A percentile compares a stretch with the other conserved stretches of the same genome.
Evolutionary conservation across 2,329 filamentous ascomycete genomes (phyloP).

Genomic region (Fusarium sp.): DNA sequence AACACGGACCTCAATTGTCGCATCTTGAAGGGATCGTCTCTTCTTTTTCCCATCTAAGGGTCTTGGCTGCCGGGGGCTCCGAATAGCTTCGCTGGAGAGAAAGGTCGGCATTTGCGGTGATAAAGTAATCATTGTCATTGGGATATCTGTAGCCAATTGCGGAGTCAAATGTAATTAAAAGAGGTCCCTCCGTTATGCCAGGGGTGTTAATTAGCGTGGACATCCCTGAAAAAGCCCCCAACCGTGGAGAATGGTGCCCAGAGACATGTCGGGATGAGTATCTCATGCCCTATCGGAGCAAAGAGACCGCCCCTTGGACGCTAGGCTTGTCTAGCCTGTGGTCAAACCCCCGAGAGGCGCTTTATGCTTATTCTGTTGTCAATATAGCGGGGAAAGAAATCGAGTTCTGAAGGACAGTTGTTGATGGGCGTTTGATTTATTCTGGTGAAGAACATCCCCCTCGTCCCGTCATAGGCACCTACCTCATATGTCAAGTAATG

Average conservation of each 20-base stretch:
- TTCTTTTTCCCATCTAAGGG: conserved; percentile 7
- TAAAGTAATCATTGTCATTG: neutral
- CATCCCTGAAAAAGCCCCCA: conserved; percentile 20
- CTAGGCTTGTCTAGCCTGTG: conserved; percentile 5
- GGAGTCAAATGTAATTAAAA: neutral
- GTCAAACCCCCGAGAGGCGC: conserved; percentile 26
- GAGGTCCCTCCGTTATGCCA: conserved; percentile 3
- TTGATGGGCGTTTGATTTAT: neutral
- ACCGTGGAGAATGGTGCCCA: conserved; percentile 14
- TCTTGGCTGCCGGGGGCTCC: conserved; percentile 10
- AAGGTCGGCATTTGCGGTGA: neutral
- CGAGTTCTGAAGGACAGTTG: neutral
- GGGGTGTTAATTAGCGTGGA: conserved; percentile 7
- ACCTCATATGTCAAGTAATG: neutral
- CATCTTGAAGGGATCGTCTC: conserved; percentile 9
- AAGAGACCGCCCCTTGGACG: neutral
- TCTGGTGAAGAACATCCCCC: neutral
- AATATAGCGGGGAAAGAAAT: conserved; percentile 12
- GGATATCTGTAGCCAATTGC: neutral
- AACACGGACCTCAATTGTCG: neutral
- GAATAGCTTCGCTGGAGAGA: neutral
- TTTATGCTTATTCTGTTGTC: conserved; percentile 42
- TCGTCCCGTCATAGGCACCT: neutral
- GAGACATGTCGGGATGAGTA: conserved; percentile 8
- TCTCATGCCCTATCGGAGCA: conserved; percentile 27